These are phyloP conservation scores for Ogataea hybrid DNA, from an alignment of 1,139 yeast genomes.

Conservation along the genomic window DNA sequence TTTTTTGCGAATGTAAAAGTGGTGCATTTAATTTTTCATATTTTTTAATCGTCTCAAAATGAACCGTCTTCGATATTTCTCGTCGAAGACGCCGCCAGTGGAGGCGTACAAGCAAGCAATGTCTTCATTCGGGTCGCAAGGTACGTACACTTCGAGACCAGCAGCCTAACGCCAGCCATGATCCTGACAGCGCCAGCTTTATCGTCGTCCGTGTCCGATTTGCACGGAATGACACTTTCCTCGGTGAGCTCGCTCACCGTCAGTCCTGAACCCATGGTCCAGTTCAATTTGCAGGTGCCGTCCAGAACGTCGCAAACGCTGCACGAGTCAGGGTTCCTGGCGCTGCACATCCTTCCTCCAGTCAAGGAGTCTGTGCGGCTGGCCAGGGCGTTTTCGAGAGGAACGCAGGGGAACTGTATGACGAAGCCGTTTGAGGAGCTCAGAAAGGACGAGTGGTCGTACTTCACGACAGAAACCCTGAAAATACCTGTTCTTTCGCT, in stretches of 20 bases:
- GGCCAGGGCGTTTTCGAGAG: slow-evolving; percentile 62
- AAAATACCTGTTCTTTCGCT: slow-evolving; percentile 55
- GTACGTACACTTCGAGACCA: slow-evolving; percentile 13
- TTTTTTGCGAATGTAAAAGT: too few relatives aligned
- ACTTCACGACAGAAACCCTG: slow-evolving; percentile 24
- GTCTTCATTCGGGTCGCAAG: too few relatives aligned
- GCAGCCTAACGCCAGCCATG: slow-evolving; percentile 33
- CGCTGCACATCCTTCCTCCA: slow-evolving; percentile 75
- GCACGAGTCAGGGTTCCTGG: slow-evolving; percentile 55
- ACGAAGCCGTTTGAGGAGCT: slow-evolving; percentile 45
- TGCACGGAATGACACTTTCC: slow-evolving; percentile 77
- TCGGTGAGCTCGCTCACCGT: slow-evolving; percentile 78
- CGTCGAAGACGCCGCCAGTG: too few relatives aligned
- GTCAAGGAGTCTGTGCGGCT: slow-evolving; percentile 46
- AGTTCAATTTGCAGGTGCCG: slow-evolving; percentile 81
- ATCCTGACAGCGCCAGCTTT: slow-evolving; percentile 36
- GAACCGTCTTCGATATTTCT: too few relatives aligned
- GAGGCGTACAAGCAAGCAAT: too few relatives aligned
- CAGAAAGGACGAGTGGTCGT: slow-evolving; percentile 34
- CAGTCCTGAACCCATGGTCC: slow-evolving; percentile 69
- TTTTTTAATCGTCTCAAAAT: too few relatives aligned
- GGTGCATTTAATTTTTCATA: too few relatives aligned
- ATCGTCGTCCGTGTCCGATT: slow-evolving; percentile 26
- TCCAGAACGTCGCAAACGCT: slow-evolving; percentile 69
- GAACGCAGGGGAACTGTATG: slow-evolving; percentile 34